phyloP scores from a whole-genome alignment of 139 green algal species.

The Zygnema cylindricum region DNA sequence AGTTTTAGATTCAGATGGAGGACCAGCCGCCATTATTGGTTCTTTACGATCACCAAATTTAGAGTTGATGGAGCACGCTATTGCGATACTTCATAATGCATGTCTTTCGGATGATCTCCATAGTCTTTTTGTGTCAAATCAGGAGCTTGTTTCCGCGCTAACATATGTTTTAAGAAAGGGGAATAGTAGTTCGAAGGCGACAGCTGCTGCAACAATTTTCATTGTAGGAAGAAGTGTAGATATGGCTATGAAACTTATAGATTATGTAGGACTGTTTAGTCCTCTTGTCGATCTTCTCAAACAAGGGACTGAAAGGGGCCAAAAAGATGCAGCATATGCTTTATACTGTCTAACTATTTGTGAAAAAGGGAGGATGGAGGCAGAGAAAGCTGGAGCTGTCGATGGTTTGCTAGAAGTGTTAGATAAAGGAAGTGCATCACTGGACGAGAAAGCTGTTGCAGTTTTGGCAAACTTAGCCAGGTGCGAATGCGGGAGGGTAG shows the following conservation, averaged over 20 bases:
- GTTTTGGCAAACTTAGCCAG: background rate
- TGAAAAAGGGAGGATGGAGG: background rate
- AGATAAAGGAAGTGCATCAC: background rate
- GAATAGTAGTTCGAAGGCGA: background rate
- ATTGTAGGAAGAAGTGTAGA: background rate
- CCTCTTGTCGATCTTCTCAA: background rate
- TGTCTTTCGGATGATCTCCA: background rate
- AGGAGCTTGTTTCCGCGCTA: background rate
- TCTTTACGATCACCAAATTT: background rate
- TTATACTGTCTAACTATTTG: background rate
- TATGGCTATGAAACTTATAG: background rate
- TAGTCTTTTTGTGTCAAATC: background rate
- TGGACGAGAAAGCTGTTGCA: conserved; percentile 12
- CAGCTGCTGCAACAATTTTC: background rate
- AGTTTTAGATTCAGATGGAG: background rate
- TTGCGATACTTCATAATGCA: background rate
- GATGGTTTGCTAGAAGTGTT: background rate
- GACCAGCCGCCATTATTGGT: background rate
- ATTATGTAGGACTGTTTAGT: background rate
- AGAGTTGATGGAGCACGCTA: background rate
- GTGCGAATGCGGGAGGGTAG: background rate
- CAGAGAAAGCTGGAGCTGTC: background rate
- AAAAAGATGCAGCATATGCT: background rate
- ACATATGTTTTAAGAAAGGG: background rate
- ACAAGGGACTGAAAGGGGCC: background rate